phyloP scores from a whole-genome alignment of 75 land plant species.

The Picea sitchensis region DNA sequence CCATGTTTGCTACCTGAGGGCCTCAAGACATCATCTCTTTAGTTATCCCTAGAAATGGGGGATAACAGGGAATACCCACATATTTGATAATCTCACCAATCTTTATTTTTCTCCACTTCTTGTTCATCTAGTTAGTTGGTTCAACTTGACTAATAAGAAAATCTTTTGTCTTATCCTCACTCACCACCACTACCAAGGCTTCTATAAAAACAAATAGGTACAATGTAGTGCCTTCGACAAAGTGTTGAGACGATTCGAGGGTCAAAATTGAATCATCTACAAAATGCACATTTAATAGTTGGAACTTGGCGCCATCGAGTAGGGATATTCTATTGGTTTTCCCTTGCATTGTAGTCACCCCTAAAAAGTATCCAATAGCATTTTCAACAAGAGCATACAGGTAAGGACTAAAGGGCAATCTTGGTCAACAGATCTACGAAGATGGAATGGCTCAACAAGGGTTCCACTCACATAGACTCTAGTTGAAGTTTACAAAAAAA shows the following conservation, averaged over 20 bases:
- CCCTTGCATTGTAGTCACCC: not conserved
- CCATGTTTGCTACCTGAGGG: no score
- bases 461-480: not conserved
- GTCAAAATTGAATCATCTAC: not conserved
- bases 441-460: no score
- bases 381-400: not conserved
- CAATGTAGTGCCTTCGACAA: not conserved
- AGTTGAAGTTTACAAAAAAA: not conserved
- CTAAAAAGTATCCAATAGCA: not conserved
- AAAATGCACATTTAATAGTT: not conserved
- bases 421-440: not conserved
- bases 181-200: not conserved
- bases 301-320: not conserved
- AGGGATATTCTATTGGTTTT: not conserved
- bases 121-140: not conserved
- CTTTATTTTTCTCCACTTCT: not conserved
- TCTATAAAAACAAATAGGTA: not conserved
- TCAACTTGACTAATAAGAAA: not conserved
- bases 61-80: not conserved
- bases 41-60: no score
- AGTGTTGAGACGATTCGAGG: not conserved
- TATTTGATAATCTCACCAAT: not conserved
- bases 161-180: not conserved
- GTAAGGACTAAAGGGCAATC: not conserved
- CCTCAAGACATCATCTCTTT: no score